Evolutionary conservation across 306 rosid genomes (phyloP), one percentile per base, ranked within the genome.

Genomic region (Vachellia collinsii): DNA sequence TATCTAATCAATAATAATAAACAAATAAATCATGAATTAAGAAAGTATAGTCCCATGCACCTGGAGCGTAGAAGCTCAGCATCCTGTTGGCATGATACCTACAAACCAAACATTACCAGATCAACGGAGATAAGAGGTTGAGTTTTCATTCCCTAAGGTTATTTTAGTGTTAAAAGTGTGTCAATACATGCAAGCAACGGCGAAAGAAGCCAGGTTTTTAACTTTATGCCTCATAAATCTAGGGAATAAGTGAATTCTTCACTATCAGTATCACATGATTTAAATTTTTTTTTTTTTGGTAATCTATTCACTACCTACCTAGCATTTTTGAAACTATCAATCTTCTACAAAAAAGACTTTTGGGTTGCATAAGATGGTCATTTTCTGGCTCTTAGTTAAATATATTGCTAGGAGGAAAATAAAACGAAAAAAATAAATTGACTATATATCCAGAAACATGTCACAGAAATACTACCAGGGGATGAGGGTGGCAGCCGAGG

Each of bases 51-150:
- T 12, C 58, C 10, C 29, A 80, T 85, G 76, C 16, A 94, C 98
- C 99, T 86, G 99, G 97, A 64, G 99, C 99, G 25, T 93, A 95
- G 90, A 95, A 93, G 89, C 98, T 95, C 88, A 95, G 74, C 99
- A 95, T 95, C 85, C 98, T 85, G 68, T 95, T 95, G 6, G 99
- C 99, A 85, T 95, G 99, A 85, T 88, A 94, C 98, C 98, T 94
- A 66, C 23, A 23, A 77, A 67, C 53, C 67, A 74, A 56, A 4
- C 38, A 48, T 13, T 8, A 85, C 53, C 20, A 25, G 16, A 74
- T 74, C 13, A 54, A 43, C n/a, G 80, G 39, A 22, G 42, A 43
- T 42, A 39, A 38, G 0, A 19, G 1, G 20, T 36, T 71, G 36
- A 59, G 77, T 64, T 25, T 29, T 22, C 29, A 41, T 36, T 22